phyloP scores from a whole-genome alignment of 2,329 filamentous ascomycete genomes.

The Elsinoe fawcettii region DNA sequence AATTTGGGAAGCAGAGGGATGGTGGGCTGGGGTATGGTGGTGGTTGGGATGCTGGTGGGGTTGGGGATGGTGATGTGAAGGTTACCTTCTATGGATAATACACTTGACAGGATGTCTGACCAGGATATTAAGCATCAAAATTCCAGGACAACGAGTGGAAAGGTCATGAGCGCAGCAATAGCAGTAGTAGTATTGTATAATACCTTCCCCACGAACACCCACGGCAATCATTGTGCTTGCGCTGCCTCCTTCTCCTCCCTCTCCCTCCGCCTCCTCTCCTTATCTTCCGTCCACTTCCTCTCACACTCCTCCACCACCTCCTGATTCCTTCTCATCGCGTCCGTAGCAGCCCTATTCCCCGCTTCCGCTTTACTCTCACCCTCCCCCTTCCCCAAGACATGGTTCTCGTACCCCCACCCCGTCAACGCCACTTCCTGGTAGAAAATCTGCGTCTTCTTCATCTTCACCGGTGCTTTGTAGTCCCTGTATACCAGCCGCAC shows the following conservation, averaged over 20 bases:
- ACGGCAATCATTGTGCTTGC: slow-evolving; percentile 15
- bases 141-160: not conserved
- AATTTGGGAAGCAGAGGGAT: not conserved
- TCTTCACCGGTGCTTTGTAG: slow-evolving; percentile 45
- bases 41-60: not conserved
- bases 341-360: slow-evolving; percentile 56
- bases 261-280: slow-evolving; percentile 18
- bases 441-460: slow-evolving; percentile 48
- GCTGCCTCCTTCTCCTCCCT: slow-evolving; percentile 19
- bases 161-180: not conserved
- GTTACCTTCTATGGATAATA: too few species aligned
- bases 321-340: slow-evolving; percentile 47
- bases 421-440: slow-evolving; percentile 58
- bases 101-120: too few species aligned
- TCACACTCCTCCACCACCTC: slow-evolving; percentile 25
- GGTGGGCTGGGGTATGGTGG: not conserved
- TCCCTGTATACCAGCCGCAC: slow-evolving; percentile 41
- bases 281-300: slow-evolving; percentile 7
- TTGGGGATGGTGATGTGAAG: not conserved
- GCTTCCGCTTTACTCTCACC: slow-evolving; percentile 63
- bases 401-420: slow-evolving; percentile 59
- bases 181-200: not conserved
- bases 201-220: not conserved
- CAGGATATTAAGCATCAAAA: too few species aligned
- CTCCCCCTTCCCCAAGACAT: slow-evolving; percentile 55